Evolutionary conservation across 2,329 filamentous ascomycete genomes (phyloP), one percentile per base, ranked within the genome.

Genomic region (Endoconidiophora polonica): DNA sequence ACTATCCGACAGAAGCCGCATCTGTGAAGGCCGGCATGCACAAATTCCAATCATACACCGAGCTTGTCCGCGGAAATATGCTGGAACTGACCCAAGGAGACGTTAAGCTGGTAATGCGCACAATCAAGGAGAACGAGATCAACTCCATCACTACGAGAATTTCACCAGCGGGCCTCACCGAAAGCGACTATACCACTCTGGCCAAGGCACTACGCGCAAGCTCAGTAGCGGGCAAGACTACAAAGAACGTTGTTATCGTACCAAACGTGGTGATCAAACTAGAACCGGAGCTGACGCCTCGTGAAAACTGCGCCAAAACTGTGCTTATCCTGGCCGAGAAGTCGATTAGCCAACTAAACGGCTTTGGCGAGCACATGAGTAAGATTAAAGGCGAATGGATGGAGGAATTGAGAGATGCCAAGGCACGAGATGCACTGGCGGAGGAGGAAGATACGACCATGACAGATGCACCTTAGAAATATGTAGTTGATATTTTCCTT

Each of bases 1-100:
- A 55, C 3, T 56, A 56, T 6, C 7, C 55, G 42, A 50, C 18
- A 26, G 29, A 52, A 46, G 36, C n/a, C 14, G 39, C 43, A 20
- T 22, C 33, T 6, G 37, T 54, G 10, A 26, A 51, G 29, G 43
- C 42, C 4, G 41, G 36, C 16, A 45, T 56, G 3, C 40, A 24
- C 26, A 52, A 48, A 14, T 24, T 55, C 3, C 45, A 54, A n/a
- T 42, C 45, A 10, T 52, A 55, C 44, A 41, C 50, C 5, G 46
- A 53, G 3, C 16, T 38, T 23, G 51, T 56, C 9, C 52, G 46
- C 16, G 49, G 48, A 14, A 54, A 53, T 26, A 52, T 56, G 40
- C n/a, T 54, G 16, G 48, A 24, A 9, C 24, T 50, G 41, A 45
- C 52, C 12, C 38, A 46, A 29, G 14, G 29, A 3, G 53, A 56